Base-by-base conservation (phyloP, 495 filamentous ascomycete species). In the Penicillium cataractarum region DNA sequence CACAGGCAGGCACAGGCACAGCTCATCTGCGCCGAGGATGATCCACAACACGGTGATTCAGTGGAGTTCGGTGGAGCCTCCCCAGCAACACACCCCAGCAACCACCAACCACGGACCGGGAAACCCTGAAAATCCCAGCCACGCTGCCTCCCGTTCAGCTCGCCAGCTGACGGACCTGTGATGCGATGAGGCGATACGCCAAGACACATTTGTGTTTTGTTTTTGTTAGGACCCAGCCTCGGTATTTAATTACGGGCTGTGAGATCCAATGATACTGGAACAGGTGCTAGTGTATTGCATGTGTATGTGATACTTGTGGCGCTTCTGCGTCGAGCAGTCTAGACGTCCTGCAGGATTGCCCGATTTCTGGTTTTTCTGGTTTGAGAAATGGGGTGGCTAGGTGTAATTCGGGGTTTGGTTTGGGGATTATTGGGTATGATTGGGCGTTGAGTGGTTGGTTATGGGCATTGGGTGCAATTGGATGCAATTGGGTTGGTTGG, bases 271-370 rank as follows among this genome's bases (percentile, higher is more conserved):
- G n/a, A n/a, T n/a, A n/a, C n/a, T 35, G 31, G 31, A 10, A 35
- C 33, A 10, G 33, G 31, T n/a, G 29, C 39, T 19, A 42, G 39
- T 42, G 40, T 40, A 51, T 29, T 56, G 51, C 15, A 8, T 44
- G 22, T 22, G 19, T 35, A 26, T 24, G 24, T 52, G 21, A 22
- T 19, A 6, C 19, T 24, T 17, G 31, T 54, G 21, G 24, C 51
- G 51, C 27, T 31, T 19, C 31, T 15, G 4, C 24, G 13, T 54
- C 24, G 51, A 35, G 17, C 29, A 54, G 61, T 67, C 65, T 67
- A 67, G 65, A 67, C 57, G 22, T 42, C n/a, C 46, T 67, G 65
- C 65, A 67, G 46, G 57, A 52, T 55, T 21, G 64, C 56, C 56
- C 37, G 24, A 52, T 17, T 57, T 15, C 13, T 17, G 48, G 7